phyloP scores from a whole-genome alignment of 2,329 filamentous ascomycete genomes.

The Trichophyton mentagrophytes region DNA sequence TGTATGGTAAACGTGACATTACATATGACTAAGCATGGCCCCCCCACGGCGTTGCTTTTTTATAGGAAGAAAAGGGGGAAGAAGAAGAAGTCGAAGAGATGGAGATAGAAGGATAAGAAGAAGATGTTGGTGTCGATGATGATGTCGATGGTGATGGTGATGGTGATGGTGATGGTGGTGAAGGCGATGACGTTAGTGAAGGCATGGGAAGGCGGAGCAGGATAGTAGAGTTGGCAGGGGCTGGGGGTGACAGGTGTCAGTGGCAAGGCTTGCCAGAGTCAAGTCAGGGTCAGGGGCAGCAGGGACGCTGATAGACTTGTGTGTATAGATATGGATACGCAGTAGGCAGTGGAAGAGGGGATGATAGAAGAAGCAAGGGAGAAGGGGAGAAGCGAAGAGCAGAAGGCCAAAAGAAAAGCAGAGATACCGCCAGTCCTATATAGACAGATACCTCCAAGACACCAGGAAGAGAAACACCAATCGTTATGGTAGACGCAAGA shows the following conservation, averaged over 20 bases:
- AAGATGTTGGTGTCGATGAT: background rate
- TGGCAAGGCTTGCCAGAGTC: background rate
- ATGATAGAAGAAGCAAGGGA: background rate
- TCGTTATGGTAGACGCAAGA: background rate
- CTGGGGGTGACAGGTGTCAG: background rate
- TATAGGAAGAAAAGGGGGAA: background rate
- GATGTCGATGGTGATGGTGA: no score
- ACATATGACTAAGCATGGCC: background rate
- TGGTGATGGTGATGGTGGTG: background rate
- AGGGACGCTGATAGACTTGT: no score
- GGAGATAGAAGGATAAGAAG: background rate
- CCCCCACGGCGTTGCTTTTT: background rate
- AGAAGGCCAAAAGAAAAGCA: background rate
- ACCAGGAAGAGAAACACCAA: background rate
- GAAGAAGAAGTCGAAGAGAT: background rate
- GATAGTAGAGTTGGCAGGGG: background rate
- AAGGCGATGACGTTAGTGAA: background rate
- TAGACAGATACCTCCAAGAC: background rate
- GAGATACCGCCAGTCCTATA: background rate
- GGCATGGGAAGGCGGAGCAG: background rate
- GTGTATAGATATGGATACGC: background rate
- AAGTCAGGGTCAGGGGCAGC: background rate
- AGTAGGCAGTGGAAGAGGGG: background rate
- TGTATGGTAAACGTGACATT: background rate
- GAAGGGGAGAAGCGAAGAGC: background rate